Percentiles rank a stretch among this genome's conserved stretches.
These are phyloP conservation scores for Quercus tomentella DNA, from an alignment of 331 rosid genomes.

Conservation along the genomic window DNA sequence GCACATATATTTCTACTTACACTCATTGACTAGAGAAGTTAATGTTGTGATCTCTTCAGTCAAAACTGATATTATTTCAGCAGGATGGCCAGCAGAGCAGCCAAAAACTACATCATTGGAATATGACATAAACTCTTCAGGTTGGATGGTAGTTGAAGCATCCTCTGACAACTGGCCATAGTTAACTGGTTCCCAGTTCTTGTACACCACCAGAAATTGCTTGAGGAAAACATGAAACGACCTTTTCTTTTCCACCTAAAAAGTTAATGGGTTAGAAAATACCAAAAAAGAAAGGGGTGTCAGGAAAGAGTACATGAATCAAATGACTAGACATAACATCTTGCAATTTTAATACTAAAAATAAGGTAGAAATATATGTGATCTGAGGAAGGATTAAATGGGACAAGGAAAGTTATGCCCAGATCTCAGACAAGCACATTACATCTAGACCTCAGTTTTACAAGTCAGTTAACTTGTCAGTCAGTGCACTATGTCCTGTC, in stretches of 20 bases:
- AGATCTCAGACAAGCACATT: background rate
- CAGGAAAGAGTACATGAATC: background rate
- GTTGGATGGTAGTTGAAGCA: conserved; percentile 37
- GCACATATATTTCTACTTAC: conserved; percentile 52
- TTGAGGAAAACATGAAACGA: conserved; percentile 79
- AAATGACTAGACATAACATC: background rate
- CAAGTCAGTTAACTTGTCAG: background rate
- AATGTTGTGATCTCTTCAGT: conserved; percentile 70
- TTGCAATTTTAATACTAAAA: background rate
- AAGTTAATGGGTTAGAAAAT: conserved; percentile 8
- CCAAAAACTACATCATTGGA: conserved; percentile 64
- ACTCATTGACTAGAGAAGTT: conserved; percentile 61
- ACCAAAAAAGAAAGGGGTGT: background rate
- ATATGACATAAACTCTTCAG: conserved; percentile 39
- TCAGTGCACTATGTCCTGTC: background rate
- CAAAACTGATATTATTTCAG: conserved; percentile 69
- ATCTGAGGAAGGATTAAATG: background rate
- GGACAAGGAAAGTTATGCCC: background rate
- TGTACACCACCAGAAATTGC: conserved; percentile 78
- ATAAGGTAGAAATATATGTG: background rate
- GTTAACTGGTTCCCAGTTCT: conserved; percentile 80
- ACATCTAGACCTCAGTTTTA: background rate
- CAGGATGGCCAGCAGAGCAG: conserved; percentile 93
- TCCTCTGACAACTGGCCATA: conserved; percentile 53
- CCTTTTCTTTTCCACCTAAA: conserved; percentile 84